phyloP scores from a whole-genome alignment of 1,139 yeast species.

The Protomyces macrosporus region DNA sequence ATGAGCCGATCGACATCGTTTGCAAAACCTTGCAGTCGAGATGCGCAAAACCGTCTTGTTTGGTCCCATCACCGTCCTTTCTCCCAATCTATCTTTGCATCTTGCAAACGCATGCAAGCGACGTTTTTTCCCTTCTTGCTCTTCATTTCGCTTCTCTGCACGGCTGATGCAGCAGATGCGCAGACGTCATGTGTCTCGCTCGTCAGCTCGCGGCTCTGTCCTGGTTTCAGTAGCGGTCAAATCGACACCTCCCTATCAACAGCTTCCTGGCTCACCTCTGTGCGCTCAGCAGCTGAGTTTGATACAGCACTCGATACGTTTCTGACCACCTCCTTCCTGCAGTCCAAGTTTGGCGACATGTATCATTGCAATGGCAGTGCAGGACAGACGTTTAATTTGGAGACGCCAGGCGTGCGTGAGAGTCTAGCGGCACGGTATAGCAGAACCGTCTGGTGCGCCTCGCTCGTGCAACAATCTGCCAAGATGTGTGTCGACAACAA shows the following conservation, averaged over 20 bases:
- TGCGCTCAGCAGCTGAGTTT: neutral
- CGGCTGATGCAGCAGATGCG: too few species aligned
- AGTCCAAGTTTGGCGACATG: neutral
- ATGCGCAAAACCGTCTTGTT: too few species aligned
- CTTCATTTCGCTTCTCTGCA: too few species aligned
- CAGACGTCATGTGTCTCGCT: neutral
- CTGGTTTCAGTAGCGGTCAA: neutral
- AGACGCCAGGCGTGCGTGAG: neutral
- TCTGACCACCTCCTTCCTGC: neutral
- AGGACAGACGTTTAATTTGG: neutral
- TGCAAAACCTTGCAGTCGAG: too few species aligned
- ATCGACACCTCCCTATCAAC: neutral
- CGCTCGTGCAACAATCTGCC: conserved; percentile 18
- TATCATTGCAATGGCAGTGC: neutral
- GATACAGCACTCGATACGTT: neutral
- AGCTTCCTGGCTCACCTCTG: neutral
- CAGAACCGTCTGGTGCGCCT: conserved; percentile 24
- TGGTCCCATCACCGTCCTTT: too few species aligned
- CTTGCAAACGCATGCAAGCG: too few species aligned
- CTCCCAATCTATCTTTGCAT: too few species aligned
- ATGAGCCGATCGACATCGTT: too few species aligned
- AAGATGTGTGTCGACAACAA: neutral
- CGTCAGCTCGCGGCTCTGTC: neutral
- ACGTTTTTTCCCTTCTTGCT: too few species aligned
- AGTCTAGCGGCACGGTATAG: neutral